A percentile compares a stretch with the other conserved stretches of the same genome.
These are phyloP conservation scores for Paracoccidioides brasiliensis DNA, from an alignment of 2,329 filamentous ascomycete genomes.

Conservation along the genomic window DNA sequence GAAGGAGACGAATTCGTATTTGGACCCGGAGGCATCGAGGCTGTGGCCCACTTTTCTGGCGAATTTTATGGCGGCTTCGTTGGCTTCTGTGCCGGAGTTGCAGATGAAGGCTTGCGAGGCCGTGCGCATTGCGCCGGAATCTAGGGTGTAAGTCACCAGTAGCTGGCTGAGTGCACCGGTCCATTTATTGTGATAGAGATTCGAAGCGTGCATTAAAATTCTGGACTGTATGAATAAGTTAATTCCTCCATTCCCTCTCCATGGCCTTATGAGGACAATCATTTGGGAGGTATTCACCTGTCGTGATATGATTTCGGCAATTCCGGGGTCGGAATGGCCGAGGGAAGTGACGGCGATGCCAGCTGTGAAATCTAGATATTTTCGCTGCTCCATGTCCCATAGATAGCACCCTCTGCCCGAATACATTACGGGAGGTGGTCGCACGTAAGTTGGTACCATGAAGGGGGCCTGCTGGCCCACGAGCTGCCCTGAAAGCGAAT, in stretches of 20 bases:
- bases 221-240: constrained; percentile 36
- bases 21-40: constrained; percentile 55
- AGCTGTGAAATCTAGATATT: constrained; percentile 87
- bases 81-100: constrained; percentile 94
- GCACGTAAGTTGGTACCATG: constrained; percentile 93
- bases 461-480: constrained; percentile 65
- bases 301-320: constrained; percentile 60
- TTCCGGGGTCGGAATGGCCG: constrained; percentile 75
- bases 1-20: constrained; percentile 83
- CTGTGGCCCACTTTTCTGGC: constrained; percentile 79
- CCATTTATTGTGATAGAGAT: constrained; percentile 96
- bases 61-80: constrained; percentile 96
- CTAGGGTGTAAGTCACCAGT: constrained; percentile 66
- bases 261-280: too few species aligned
- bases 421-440: constrained; percentile 79
- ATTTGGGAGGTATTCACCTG: constrained; percentile 42
- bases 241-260: neutral
- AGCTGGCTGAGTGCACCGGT: constrained; percentile 78
- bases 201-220: constrained; percentile 80
- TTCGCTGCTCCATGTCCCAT: constrained; percentile 78
- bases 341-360: constrained; percentile 92
- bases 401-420: constrained; percentile 77
- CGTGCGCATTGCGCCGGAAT: constrained; percentile 69
- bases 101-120: constrained; percentile 76
- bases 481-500: constrained; percentile 62